Conservation (phyloP, 805 yeast genomes). For the Suhomyces sp. region DNA sequence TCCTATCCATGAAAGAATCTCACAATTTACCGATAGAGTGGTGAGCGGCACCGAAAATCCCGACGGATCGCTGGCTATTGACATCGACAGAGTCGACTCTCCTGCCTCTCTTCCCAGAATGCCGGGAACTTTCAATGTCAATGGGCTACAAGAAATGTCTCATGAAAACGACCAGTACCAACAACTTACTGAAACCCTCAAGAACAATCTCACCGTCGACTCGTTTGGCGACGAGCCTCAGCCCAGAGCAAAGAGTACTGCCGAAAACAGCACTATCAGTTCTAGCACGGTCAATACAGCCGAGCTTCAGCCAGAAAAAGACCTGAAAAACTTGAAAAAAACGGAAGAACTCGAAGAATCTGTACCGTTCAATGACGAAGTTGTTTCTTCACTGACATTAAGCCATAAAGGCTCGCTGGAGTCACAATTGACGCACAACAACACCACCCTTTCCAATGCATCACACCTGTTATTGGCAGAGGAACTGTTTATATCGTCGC, state of each 20-base stretch:
- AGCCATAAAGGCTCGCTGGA: not conserved
- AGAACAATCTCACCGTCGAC: slow-evolving; percentile 6
- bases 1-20: slow-evolving; percentile 13
- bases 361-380: not conserved
- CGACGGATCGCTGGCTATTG: not conserved
- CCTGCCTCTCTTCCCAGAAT: slow-evolving; percentile 34
- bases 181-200: slow-evolving; percentile 9
- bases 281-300: slow-evolving; percentile 2
- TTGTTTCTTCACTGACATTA: not conserved
- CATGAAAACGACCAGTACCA: slow-evolving; percentile 7
- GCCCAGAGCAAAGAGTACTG: not conserved
- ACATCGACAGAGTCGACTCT: slow-evolving; percentile 1
- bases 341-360: not conserved
- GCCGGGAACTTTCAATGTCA: slow-evolving; percentile 47
- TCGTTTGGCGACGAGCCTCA: slow-evolving; percentile 4
- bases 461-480: not conserved
- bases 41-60: slow-evolving; percentile 5
- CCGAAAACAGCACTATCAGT: not conserved
- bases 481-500: slow-evolving; percentile 5
- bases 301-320: not conserved
- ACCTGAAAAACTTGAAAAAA: not conserved
- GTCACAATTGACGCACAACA: not conserved
- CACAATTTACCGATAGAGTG: slow-evolving; percentile 11
- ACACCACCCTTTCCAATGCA: not conserved
- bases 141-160: slow-evolving; percentile 34